Evolutionary conservation across 2,329 filamentous ascomycete species (phyloP).

Genomic region (Hypoxylon sp.): DNA sequence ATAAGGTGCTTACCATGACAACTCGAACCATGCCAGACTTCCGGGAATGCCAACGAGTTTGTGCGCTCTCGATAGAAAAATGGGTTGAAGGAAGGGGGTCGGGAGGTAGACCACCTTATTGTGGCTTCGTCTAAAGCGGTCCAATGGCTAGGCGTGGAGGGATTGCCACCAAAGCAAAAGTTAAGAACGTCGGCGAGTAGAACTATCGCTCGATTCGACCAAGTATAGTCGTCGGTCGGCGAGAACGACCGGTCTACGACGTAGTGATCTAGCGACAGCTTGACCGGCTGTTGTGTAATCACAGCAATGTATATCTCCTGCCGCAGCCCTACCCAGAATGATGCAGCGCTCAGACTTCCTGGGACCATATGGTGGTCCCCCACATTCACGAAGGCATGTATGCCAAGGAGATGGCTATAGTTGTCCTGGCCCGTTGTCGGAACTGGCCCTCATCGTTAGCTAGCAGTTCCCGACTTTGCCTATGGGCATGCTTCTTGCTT

Average conservation of each 20-base stretch:
- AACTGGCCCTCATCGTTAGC: slow-evolving; percentile 51
- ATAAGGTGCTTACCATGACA: slow-evolving; percentile 59
- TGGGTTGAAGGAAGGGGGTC: slow-evolving; percentile 66
- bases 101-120: slow-evolving; percentile 58
- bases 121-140: slow-evolving; percentile 59
- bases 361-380: slow-evolving; percentile 56
- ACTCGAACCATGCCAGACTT: slow-evolving; percentile 67
- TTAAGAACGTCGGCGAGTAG: slow-evolving; percentile 73
- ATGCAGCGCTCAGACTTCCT: slow-evolving; percentile 61
- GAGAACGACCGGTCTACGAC: slow-evolving; percentile 64
- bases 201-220: slow-evolving; percentile 71
- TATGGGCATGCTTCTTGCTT: slow-evolving; percentile 42
- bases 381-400: slow-evolving; percentile 61
- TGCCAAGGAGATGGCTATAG: slow-evolving; percentile 61
- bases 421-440: slow-evolving; percentile 57
- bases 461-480: neutral
- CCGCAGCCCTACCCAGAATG: slow-evolving; percentile 68
- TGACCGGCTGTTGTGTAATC: slow-evolving; percentile 59
- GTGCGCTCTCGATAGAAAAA: slow-evolving; percentile 60
- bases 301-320: slow-evolving; percentile 71
- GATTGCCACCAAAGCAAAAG: slow-evolving; percentile 66
- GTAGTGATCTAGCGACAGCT: slow-evolving; percentile 62
- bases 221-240: slow-evolving; percentile 63
- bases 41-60: slow-evolving; percentile 62
- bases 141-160: slow-evolving; percentile 55